Base-by-base conservation (phyloP, 2,329 filamentous ascomycete species). In the Penicillium sp. region DNA sequence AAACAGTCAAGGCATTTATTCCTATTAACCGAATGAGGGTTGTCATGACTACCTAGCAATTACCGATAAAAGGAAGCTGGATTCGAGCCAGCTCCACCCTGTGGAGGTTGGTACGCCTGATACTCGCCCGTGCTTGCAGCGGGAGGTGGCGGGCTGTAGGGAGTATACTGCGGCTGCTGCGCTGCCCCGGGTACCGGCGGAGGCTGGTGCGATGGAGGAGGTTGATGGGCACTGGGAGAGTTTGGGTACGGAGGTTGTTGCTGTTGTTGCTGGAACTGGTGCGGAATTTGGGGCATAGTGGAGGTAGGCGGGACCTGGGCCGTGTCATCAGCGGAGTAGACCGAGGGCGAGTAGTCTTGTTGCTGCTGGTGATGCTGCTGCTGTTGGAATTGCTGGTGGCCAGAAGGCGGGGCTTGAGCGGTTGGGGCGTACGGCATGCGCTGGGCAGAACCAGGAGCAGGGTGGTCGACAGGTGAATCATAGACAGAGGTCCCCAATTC, bases 401-500 rank as follows among this genome's bases (percentile, higher is more conserved):
- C 54, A 35, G 57, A 51, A 22, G 61, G 54, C 9, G 64, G 61
- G 3, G 56, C 60, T 54, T 59, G 58, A n/a, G 57, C 57, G 6
- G 51, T 56, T 24, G 61, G 56, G 12, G 62, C 59, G 47, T 69
- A 72, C 17, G 64, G 61, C 47, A 67, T 62, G 39, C 68, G 64
- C 49, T 66, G 59, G 32, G 53, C 53, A 46, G 56, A 48, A 24
- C 54, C 52, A 45, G 56, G 46, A 28, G 57, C 43, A 28, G 58
- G 52, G 41, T 62, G 64, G 19, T 72, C 79, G 34, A 86, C 77
- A 37, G 85, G 86, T 3, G 85, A 86, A 66, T 89, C 85, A 62
- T 89, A 90, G 9, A 80, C 81, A 1, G 85, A 86, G 0, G 86
- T 88, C 24, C 85, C 84, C 41, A 91, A 74, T 69, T 91, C 87